Base-by-base conservation (phyloP, 179 eudicot species). In the Nepenthes alata region DNA sequence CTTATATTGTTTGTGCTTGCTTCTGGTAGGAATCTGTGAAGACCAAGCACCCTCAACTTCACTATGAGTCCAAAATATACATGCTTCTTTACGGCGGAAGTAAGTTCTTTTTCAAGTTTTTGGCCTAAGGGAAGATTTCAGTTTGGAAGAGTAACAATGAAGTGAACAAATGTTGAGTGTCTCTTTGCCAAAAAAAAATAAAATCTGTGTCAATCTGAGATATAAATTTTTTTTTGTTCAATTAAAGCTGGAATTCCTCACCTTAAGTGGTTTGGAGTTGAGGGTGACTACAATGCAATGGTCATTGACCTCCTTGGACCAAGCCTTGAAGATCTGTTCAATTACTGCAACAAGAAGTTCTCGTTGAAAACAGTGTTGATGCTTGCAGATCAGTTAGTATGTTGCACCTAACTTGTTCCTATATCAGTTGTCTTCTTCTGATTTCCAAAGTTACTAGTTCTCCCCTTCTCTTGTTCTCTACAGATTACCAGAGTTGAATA, bases 71-170 rank as follows among this genome's bases (percentile, higher is more conserved):
- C 58, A 87, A 85, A 67, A 56, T 87, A 68, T 87, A 87, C 81
- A 80, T 81, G 86, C 85, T 81, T 74, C 95, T 87, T 72, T 91
- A 87, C 64, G 95, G 91, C 62, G 95, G 91, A 70, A 79, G 95
- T 87, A 74, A 75, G 88, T 69, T 65, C 16, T 53, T 34, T 57
- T 52, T 59, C 12, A 5, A 36, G 34, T 52, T 63, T 10, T 52
- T 14, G 39, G n/a, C 15, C 13, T 15, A 1, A 0, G 16, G 4
- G 16, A 15, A 34, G 11, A 16, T 58, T 41, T 53, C 45, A 10
- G 2, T n/a, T 12, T n/a, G 16, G 37, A 14, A 35, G 47, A 4
- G 25, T n/a, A 14, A 13, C 6, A 0, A 11, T 41, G 16, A 41
- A 15, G 50, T 39, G 6, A 60, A 16, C 11, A 6, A 5, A 50